Evolutionary conservation across 2,329 filamentous ascomycete genomes (phyloP).

Genomic region (Monosporascus sp.): DNA sequence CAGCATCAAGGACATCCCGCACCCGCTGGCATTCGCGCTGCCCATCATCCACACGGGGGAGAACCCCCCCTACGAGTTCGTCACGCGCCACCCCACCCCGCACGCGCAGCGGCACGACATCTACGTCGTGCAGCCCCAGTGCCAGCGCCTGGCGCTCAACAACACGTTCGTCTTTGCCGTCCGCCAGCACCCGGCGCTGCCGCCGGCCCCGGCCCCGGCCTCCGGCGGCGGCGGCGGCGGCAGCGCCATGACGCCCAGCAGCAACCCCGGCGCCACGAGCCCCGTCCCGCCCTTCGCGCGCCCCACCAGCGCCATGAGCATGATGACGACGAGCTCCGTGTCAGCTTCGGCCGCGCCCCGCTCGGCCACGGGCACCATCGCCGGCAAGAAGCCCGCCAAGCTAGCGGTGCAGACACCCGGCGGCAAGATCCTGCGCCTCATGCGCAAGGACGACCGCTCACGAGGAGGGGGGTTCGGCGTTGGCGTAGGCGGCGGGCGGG

Average conservation of each 20-base stretch:
- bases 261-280: conserved; percentile 43
- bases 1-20: conserved; percentile 92
- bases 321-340: conserved; percentile 51
- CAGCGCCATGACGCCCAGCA: conserved; percentile 37
- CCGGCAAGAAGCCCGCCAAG: conserved; percentile 82
- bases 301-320: conserved; percentile 60
- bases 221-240: conserved; percentile 21
- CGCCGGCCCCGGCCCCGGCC: neutral
- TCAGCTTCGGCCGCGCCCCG: conserved; percentile 37
- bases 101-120: conserved; percentile 97
- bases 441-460: conserved; percentile 70
- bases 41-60: conserved; percentile 86
- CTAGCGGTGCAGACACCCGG: conserved; percentile 89
- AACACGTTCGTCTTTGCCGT: conserved; percentile 98
- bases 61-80: conserved; percentile 91
- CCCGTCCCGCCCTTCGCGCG: conserved; percentile 55
- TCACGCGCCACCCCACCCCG: conserved; percentile 88
- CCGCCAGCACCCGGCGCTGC: conserved; percentile 74
- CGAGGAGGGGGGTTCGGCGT: conserved; percentile 37
- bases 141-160: conserved; percentile 78
- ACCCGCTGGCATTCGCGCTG: conserved; percentile 83
- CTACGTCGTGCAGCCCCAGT: conserved; percentile 95
- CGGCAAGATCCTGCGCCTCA: conserved; percentile 87
- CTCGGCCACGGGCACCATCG: conserved; percentile 44
- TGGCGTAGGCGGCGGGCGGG: conserved; percentile 32